Evolutionary conservation across 768 basidiomycete species (phyloP).

Genomic region (Rhizopogon vulgaris): DNA sequence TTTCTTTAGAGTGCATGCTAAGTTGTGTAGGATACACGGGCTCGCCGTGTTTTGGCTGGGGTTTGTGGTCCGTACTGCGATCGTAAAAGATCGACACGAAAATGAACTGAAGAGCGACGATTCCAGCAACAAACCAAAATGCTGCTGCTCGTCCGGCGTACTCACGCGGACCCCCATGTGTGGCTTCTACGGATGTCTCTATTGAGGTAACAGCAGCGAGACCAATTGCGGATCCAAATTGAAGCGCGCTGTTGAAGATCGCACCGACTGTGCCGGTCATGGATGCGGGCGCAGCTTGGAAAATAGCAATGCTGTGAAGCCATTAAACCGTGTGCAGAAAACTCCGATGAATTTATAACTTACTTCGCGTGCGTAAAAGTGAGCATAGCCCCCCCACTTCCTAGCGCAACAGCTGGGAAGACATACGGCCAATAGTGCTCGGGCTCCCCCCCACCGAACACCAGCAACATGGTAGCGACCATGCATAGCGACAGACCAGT

Average conservation of each 20-base stretch:
- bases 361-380: slow-evolving; percentile 44
- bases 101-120: slow-evolving; percentile 27
- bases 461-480: slow-evolving; percentile 34
- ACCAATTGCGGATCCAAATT: slow-evolving; percentile 48
- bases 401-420: slow-evolving; percentile 46
- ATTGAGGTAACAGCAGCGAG: slow-evolving; percentile 45
- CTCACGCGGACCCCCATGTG: slow-evolving; percentile 22
- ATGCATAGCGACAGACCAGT: slow-evolving; percentile 32
- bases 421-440: slow-evolving; percentile 40
- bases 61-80: slow-evolving; percentile 9
- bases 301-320: slow-evolving; percentile 39
- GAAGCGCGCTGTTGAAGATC: slow-evolving; percentile 47
- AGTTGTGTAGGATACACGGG: neutral
- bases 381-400: slow-evolving; percentile 40
- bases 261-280: slow-evolving; percentile 52
- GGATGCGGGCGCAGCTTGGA: slow-evolving; percentile 39
- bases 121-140: slow-evolving; percentile 39
- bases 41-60: neutral
- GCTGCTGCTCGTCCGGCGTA: slow-evolving; percentile 38
- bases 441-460: slow-evolving; percentile 33
- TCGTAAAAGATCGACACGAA: slow-evolving; percentile 30
- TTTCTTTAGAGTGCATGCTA: too few species aligned
- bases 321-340: neutral
- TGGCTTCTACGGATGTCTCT: slow-evolving; percentile 35
- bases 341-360: slow-evolving; percentile 10